Evolutionary conservation across 768 basidiomycete genomes (phyloP), one percentile per base, ranked within the genome.

Genomic region (Pisolithus albus): DNA sequence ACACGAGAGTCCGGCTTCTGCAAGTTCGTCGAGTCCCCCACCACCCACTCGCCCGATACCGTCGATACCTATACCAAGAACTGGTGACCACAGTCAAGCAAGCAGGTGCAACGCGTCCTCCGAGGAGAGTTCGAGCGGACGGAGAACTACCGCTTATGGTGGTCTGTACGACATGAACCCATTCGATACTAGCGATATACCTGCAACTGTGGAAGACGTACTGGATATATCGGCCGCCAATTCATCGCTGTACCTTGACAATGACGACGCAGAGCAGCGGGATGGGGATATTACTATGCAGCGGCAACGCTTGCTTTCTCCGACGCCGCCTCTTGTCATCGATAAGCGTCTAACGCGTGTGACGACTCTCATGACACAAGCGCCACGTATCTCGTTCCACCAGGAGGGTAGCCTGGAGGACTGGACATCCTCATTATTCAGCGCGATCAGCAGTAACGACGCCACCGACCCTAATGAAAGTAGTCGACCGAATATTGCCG

Each of bases 311-410:
- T n/a, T 49, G 18, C 13, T 55, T 47, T 55, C 55, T 19, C 63
- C 59, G 47, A 69, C 56, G 32, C 67, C 65, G 13, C 68, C 71
- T 34, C 55, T 73, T 10, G 59, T 69, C 42, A 59, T 70, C 37
- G 65, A 64, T 51, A 62, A 63, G 50, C 53, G 51, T 42, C 6
- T 59, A 39, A 21, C 48, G 10, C 50, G 37, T 26, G 23, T 42
- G n/a, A 15, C 32, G 28, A 59, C 56, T 43, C 34, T 61, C n/a
- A 59, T 56, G 10, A 54, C 44, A 16, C 28, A 60, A 28, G 77
- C 82, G 0, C 82, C 82, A 10, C 75, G 82, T 13, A 59, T 84
- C 28, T 82, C 81, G 5, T 67, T 82, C 26, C 78, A 80, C 52
- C 70, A 71, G 34, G 75, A 77, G 47, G 50, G 52, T 10, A 80